Evolutionary conservation across 768 basidiomycete genomes (phyloP), one percentile per base, ranked within the genome.

Genomic region (Psilocybe subaeruginosa): DNA sequence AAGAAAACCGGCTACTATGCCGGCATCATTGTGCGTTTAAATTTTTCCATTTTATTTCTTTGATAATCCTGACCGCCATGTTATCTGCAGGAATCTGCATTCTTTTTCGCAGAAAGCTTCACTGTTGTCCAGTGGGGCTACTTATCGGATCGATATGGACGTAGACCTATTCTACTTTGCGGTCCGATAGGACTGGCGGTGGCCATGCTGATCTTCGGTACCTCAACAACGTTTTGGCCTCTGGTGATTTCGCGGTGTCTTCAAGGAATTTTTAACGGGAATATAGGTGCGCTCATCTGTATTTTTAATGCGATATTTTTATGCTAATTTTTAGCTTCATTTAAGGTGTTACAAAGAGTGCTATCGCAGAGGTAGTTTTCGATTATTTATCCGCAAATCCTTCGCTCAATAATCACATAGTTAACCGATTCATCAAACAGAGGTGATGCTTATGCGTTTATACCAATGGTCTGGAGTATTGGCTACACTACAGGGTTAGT

Each of bases 1-100:
- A 82, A 82, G 2, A 78, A 80, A 56, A 86, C 92, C 11, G 90
- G 88, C 33, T 87, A 90, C 68, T 91, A 91, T 73, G 89, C 88
- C 51, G 90, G 90, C 19, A 66, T 90, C 8, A 77, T 93, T 79
- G 90, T 90, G 27, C 54, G 64, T 63, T 12, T 16, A 9, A 12
- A 0, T 31, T 16, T 12, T 50, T 33, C 12, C 1, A 8, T 49
- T 35, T 8, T 12, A 27, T 14, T 12, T 23, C 19, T 43, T 12
- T 30, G 30, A 43, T 4, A n/a, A 45, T 17, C 2, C 33, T 30
- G 16, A 4, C 14, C 33, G 33, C 33, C 6, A 35, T 35, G 33
- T 35, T 35, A 35, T 35, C 33, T 47, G n/a, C 59, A 92, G 91
- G 85, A 90, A 80, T 91, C 91, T 0, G 66, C 91, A 12, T 92